Base-by-base conservation (phyloP, 2,329 filamentous ascomycete genomes). In the Sporothrix brunneoviolacea region DNA sequence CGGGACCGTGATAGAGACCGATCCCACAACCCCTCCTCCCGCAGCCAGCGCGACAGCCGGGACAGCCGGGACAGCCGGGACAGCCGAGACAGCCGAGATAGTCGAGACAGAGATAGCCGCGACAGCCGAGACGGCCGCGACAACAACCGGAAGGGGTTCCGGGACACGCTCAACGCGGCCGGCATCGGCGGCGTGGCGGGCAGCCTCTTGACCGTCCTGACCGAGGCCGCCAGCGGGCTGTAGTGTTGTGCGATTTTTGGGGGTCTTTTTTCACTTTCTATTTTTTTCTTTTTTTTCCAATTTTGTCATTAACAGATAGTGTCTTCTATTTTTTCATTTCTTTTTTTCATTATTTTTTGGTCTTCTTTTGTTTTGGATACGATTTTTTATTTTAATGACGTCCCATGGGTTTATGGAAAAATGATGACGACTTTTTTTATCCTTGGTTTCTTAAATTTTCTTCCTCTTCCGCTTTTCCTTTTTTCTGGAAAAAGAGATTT, bases 141-240 rank as follows among this genome's bases (percentile, higher is more conserved):
- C 6, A 40, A 48, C 12, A 43, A 74, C 70, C 58, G 67, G 66
- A 12, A 74, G 73, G 30, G 54, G 27, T 44, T 54, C 64, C 73
- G 74, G 42, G 77, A 80, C 55, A 74, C 77, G 15, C 67, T 82
- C 4, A 72, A 74, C 2, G 77, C 76, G 0, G 80, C 78, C 5
- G 75, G 80, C 1, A 76, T 84, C 27, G 80, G 80, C 4, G 77
- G 80, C 9, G 79, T 79, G 0, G 79, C 80, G 0, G 78, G 74
- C 3, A 80, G 77, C 48, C 62, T 83, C 54, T 59, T 83, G 40
- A 75, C 74, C 48, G 77, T 82, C 1, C 63, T 83, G 28, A 73
- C 75, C 4, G 78, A 83, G 60, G 79, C 79, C 22, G 78, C 77
- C 7, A 57, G 60, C 6, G 61, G 54, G 33, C 55, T 60, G 39